Conservation (phyloP, 176 grass and related monocot genomes). For the Dendrocalamus sinicus region DNA sequence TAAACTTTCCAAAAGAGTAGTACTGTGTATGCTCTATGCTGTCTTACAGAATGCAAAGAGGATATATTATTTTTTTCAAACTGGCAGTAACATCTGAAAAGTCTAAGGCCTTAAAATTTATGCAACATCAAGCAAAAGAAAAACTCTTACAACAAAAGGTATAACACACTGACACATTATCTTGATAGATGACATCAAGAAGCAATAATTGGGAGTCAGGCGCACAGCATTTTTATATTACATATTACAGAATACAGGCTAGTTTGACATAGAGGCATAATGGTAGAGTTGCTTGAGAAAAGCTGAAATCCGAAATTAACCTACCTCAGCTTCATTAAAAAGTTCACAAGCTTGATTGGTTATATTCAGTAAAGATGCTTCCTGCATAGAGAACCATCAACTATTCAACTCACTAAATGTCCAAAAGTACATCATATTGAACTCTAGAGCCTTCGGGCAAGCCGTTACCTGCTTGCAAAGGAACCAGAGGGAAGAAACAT, state of each 20-base stretch:
- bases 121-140: neutral
- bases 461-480: slow-evolving; percentile 88
- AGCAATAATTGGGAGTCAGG: neutral
- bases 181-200: neutral
- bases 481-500: slow-evolving; percentile 95
- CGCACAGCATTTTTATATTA: neutral
- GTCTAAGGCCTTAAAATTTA: neutral
- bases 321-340: slow-evolving; percentile 89
- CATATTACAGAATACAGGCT: neutral
- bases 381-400: slow-evolving; percentile 58
- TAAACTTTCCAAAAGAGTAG: neutral
- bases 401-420: slow-evolving; percentile 28
- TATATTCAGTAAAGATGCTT: slow-evolving; percentile 92
- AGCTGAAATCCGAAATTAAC: slow-evolving; percentile 14
- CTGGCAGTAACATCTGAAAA: neutral
- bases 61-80: slow-evolving; percentile 1
- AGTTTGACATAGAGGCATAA: neutral
- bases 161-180: neutral
- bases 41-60: slow-evolving; percentile 11
- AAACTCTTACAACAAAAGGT: neutral
- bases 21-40: neutral
- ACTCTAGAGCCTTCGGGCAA: neutral
- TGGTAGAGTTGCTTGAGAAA: slow-evolving; percentile 7
- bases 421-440: slow-evolving; percentile 31
- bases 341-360: slow-evolving; percentile 94